Base-by-base conservation (phyloP, 192 early-diverging fungal genomes). In the Cetraspora pellucida region DNA sequence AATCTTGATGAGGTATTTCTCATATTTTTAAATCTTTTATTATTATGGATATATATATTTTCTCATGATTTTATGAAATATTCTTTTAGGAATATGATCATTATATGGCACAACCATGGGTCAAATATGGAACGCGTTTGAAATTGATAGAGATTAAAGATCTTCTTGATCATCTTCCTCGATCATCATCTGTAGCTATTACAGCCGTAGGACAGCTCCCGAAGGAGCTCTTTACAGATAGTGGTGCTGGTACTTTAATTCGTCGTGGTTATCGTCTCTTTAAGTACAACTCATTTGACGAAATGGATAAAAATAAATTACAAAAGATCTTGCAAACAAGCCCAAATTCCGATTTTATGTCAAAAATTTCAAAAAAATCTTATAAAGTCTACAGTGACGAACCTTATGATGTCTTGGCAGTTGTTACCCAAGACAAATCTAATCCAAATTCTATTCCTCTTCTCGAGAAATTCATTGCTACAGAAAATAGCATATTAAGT, bases 171-270 rank as follows among this genome's bases (percentile, higher is more conserved):
- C 90, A 91, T 55, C 89, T 99, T 70, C 98, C 98, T 16, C 92
- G 96, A n/a, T 92, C 94, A 71, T 98, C 96, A 10, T 99, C 98
- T 8, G 98, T 99, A 23, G 97, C 98, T 63, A 99, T 98, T 79
- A 99, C 98, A 78, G 98, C 98, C 58, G 95, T 97, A 60, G 95
- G 96, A 77, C 95, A 99, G 77, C 85, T 99, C 49, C 98, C 98
- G 86, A 99, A 99, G 88, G 98, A 99, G 84, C 86, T 99, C 60
- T 99, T 99, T 75, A 99, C 98, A 45, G 95, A 98, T 82, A 90
- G 88, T 72, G 97, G 98, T n/a, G 93, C 98, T 8, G 97, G 96
- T 30, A 99, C 98, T 7, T 86, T 99, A 63, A 95, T 99, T 55
- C 94, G 96, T 69, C 94, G 98, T 47, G 98, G 96, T 37, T 91